Base-by-base conservation (phyloP, 2,329 filamentous ascomycete genomes). In the Pseudogymnoascus sp. region DNA sequence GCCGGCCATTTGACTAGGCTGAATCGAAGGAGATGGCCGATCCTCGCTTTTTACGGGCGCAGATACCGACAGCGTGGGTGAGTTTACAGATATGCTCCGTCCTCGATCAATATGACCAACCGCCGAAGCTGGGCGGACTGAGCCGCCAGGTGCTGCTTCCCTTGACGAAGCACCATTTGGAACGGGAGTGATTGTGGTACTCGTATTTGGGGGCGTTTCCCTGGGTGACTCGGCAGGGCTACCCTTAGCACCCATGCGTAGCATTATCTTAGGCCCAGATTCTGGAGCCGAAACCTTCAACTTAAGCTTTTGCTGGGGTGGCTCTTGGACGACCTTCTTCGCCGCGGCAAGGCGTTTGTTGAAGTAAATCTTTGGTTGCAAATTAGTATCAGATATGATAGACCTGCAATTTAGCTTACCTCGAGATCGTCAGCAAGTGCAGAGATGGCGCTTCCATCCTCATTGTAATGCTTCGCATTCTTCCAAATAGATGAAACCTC, bases 391-490 rank as follows among this genome's bases (percentile, higher is more conserved):
- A 19, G n/a, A 31, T n/a, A 37, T 33, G 21, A 29, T 58, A 61
- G 59, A 41, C 6, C n/a, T 21, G 12, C 69, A 59, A 45, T 60
- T 72, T 59, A 45, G 68, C 74, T 61, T 77, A 91, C 90, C 83
- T 95, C 87, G 6, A 97, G 83, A 64, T 94, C 86, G 59, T 86
- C 83, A 0, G 91, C 91, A 65, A 94, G 79, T 21, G 83, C 80
- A 66, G 87, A 91, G 60, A 96, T 92, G 14, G 91, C 88, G 70
- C 92, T 96, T 3, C 88, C 90, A 71, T 96, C 92, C 73, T 96
- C 91, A 68, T 97, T 97, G 78, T 93, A 97, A 64, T 88, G 88
- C 70, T 86, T 89, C 0, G 92, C 91, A 74, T 97, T 97, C 59
- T 82, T 83, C 92, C 92, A 97, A 45, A 97, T 86, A 61, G 90